phyloP scores from a whole-genome alignment of 176 grass and related monocot genomes.

The Triticum dicoccoides region DNA sequence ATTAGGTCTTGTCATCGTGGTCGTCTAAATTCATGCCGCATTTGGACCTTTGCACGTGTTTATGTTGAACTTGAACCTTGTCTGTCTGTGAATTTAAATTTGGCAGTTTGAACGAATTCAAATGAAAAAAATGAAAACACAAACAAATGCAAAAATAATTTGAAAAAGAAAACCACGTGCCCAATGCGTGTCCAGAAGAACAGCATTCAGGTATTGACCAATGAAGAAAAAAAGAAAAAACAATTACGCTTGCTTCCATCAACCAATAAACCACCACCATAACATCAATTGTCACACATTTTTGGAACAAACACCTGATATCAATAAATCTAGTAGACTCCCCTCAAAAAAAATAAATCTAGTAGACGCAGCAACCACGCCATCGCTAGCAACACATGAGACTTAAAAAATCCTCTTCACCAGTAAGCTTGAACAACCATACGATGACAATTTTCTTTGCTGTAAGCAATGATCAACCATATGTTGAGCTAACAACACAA shows the following conservation, averaged over 20 bases:
- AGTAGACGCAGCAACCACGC: neutral
- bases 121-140: too few species aligned
- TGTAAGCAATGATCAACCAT: neutral
- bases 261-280: neutral
- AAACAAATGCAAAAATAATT: too few species aligned
- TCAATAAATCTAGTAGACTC: too few species aligned
- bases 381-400: neutral
- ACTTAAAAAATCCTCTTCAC: neutral
- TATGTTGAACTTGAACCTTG: too few species aligned
- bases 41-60: too few species aligned
- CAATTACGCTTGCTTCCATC: neutral
- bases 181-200: neutral
- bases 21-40: too few species aligned
- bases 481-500: neutral
- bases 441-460: neutral
- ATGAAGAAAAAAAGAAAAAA: too few species aligned
- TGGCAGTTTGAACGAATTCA: too few species aligned
- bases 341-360: too few species aligned
- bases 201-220: neutral
- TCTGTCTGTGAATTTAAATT: too few species aligned
- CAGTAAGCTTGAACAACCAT: neutral
- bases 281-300: neutral
- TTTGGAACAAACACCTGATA: neutral
- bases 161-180: neutral
- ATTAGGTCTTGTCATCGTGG: too few species aligned